phyloP scores from a whole-genome alignment of 371 early-diverging fungal species.

The Syncephalastrum sp. region DNA sequence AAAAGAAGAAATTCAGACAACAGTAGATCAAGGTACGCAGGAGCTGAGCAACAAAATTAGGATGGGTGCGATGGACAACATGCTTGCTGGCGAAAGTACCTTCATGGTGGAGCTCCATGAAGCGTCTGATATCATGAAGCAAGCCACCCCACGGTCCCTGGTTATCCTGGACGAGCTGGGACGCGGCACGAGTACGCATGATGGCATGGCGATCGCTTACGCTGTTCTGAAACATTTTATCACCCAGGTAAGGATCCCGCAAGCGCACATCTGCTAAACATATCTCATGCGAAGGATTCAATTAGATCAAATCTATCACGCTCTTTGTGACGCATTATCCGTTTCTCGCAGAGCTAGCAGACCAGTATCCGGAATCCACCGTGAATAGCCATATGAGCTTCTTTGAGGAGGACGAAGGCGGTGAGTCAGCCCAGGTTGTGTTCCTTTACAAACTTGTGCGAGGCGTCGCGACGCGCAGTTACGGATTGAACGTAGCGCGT shows the following conservation, averaged over 20 bases:
- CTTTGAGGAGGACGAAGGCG: constrained; percentile 44
- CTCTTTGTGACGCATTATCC: constrained; percentile 83
- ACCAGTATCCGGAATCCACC: constrained; percentile 32
- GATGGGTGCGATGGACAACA: constrained; percentile 70
- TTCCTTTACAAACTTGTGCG: constrained; percentile 86
- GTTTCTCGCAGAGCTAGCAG: constrained; percentile 47
- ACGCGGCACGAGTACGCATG: constrained; percentile 92
- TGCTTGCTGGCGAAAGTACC: constrained; percentile 77
- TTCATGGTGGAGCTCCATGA: constrained; percentile 91
- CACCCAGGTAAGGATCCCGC: constrained; percentile 52
- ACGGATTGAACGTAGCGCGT: constrained; percentile 84
- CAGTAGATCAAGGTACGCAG: too few species aligned
- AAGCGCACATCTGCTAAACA: neutral
- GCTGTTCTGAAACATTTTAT: constrained; percentile 82
- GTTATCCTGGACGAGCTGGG: constrained; percentile 98
- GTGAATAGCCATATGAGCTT: constrained; percentile 77
- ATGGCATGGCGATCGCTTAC: constrained; percentile 92
- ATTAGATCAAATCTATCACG: constrained; percentile 40
- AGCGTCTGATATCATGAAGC: constrained; percentile 70
- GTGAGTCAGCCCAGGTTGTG: constrained; percentile 46
- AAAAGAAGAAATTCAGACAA: neutral
- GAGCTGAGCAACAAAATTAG: constrained; percentile 10
- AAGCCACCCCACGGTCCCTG: constrained; percentile 68
- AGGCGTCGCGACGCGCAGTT: constrained; percentile 76
- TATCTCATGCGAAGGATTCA: neutral